Percentiles rank a stretch among this genome's conserved stretches.
Conservation (phyloP, 768 basidiomycete genomes). For the Mycena metata region DNA sequence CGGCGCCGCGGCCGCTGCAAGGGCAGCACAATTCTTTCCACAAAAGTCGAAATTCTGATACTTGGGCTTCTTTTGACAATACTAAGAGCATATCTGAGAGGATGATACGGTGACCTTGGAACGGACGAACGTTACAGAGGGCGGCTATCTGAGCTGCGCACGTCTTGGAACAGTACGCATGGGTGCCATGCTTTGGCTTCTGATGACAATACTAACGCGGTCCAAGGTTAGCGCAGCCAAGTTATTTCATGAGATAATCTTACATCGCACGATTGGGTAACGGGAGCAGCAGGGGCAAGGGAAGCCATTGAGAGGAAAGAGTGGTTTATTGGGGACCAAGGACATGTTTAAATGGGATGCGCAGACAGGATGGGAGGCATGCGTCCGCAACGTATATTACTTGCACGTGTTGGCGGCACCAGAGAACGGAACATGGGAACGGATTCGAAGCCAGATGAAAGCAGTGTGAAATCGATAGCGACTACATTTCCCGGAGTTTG, state of each 20-base stretch:
- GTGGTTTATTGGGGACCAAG: conserved; percentile 28
- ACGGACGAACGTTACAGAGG: conserved; percentile 58
- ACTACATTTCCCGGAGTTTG: conserved; percentile 58
- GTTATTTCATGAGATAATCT: conserved; percentile 10
- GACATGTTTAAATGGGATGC: conserved; percentile 39
- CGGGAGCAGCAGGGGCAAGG: conserved; percentile 37
- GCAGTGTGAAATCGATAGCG: conserved; percentile 30
- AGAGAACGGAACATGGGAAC: conserved; percentile 27
- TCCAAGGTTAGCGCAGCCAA: conserved; percentile 25
- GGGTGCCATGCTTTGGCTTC: conserved; percentile 62
- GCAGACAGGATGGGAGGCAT: conserved; percentile 22
- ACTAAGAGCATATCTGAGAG: conserved; percentile 44
- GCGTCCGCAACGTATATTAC: conserved; percentile 29
- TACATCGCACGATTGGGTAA: conserved; percentile 59
- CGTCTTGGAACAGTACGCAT: conserved; percentile 67
- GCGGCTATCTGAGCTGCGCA: conserved; percentile 62
- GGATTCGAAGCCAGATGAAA: conserved; percentile 22
- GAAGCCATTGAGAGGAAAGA: conserved; percentile 45
- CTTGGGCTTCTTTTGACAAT: conserved; percentile 73
- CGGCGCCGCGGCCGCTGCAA: conserved; percentile 52
- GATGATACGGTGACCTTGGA: background rate
- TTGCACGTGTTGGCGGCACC: conserved; percentile 35
- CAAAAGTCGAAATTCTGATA: conserved; percentile 72
- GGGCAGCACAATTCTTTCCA: conserved; percentile 71
- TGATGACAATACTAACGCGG: conserved; percentile 61